Base-by-base conservation (phyloP, 352 stramenopile genomes). In the Phytophthora quininea region DNA sequence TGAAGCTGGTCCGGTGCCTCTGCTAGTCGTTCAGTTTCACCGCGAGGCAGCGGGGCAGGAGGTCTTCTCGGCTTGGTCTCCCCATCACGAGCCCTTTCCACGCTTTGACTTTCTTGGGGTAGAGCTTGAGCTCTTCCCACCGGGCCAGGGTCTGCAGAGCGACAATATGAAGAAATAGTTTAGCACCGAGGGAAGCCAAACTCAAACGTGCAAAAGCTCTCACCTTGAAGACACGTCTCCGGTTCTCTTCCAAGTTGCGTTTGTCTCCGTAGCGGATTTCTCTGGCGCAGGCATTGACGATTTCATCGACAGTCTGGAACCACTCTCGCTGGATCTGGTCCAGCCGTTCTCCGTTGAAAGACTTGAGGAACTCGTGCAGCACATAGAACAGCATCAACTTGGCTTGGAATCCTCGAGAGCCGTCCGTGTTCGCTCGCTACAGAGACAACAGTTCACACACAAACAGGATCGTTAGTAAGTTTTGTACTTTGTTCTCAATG, bases 321-420 rank as follows among this genome's bases (percentile, higher is more conserved):
- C 87, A 95, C 52, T 92, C 79, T 1, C 85, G 82, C 56, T 94
- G 82, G 42, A 93, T 78, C 27, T 80, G 62, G 3, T 75, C 64
- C 12, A 88, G 71, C 49, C 79, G 58, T 47, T 90, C 79, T 7
- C 81, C 79, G 38, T 90, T 72, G 55, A 90, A 92, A 14, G 76
- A 79, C 80, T 95, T 95, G 59, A 95, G 75, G 57, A 95, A 95
- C 76, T 95, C 88, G 67, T 95, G 86, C 33, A 95, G 75, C 46
- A 94, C 74, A 82, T 95, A 95, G 46, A 95, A 90, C 10, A 95
- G 74, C 88, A 95, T 95, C 35, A 95, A 56, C 64, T 93, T 95
- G 53, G 80, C 70, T 52, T 93, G 83, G 59, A 93, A 93, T 52
- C 88, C 82, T 43, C 77, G 67, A 32, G 79, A 64, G 8, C 73